Percentiles rank a stretch among this genome's conserved stretches.
phyloP scores from a whole-genome alignment of 495 filamentous ascomycete species.

The Hypoxylon trugodes region DNA sequence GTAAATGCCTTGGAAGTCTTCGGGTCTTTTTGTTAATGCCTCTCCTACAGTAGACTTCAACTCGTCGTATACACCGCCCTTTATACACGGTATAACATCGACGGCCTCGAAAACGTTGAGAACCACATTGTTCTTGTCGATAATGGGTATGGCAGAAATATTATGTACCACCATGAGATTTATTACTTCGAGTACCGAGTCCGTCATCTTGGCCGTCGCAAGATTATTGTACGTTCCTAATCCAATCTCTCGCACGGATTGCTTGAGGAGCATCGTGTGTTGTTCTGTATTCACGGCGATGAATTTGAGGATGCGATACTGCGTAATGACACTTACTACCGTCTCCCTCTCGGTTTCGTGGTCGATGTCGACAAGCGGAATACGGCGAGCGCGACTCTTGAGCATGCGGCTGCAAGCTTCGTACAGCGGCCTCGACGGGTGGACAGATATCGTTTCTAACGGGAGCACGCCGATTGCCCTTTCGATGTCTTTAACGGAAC shows the following conservation, averaged over 20 bases:
- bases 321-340: constrained; percentile 95
- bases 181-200: constrained; percentile 94
- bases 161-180: constrained; percentile 90
- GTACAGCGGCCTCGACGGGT: constrained; percentile 88
- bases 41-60: constrained; percentile 87
- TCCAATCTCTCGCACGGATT: constrained; percentile 83
- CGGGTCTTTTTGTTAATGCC: constrained; percentile 83
- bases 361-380: constrained; percentile 92
- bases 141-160: constrained; percentile 93
- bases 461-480: constrained; percentile 88
- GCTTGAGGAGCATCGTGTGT: constrained; percentile 88
- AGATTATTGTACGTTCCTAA: constrained; percentile 86
- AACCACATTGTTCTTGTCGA: constrained; percentile 81
- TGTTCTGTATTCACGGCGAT: constrained; percentile 93
- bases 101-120: constrained; percentile 98
- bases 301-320: constrained; percentile 98
- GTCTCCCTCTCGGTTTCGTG: constrained; percentile 92
- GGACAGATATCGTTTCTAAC: constrained; percentile 94
- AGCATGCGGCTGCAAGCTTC: constrained; percentile 96
- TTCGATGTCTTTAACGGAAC: constrained; percentile 78
- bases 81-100: constrained; percentile 95
- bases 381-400: constrained; percentile 88
- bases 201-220: constrained; percentile 87
- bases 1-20: constrained; percentile 96
- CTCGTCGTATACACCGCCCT: constrained; percentile 91